Conservation (phyloP, 1,139 yeast species). For the Debaryomycetaceae sp. region DNA sequence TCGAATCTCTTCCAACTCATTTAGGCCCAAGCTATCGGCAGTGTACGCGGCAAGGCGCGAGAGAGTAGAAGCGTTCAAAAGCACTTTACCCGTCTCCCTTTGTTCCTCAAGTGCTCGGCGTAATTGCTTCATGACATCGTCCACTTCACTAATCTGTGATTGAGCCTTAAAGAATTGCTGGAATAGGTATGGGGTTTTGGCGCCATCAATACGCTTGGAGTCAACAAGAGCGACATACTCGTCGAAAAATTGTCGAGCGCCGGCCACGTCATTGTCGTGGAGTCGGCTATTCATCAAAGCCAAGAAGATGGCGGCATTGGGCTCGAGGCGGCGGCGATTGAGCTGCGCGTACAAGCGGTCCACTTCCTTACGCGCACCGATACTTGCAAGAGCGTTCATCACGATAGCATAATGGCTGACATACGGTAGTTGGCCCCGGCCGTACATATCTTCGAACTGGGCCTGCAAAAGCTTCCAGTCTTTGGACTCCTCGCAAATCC, state of each 20-base stretch:
- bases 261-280: slow-evolving; percentile 32
- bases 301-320: slow-evolving; percentile 36
- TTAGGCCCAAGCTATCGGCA: slow-evolving; percentile 13
- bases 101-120: slow-evolving; percentile 19
- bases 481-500: slow-evolving; percentile 38
- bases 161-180: slow-evolving; percentile 29
- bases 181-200: slow-evolving; percentile 27
- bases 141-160: slow-evolving; percentile 25
- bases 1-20: slow-evolving; percentile 13
- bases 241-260: slow-evolving; percentile 19
- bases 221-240: slow-evolving; percentile 9
- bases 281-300: slow-evolving; percentile 40
- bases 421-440: slow-evolving; percentile 45
- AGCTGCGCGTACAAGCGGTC: slow-evolving; percentile 41
- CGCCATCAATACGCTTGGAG: slow-evolving; percentile 12
- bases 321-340: slow-evolving; percentile 33
- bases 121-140: slow-evolving; percentile 30
- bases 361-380: slow-evolving; percentile 47
- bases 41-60: slow-evolving; percentile 11
- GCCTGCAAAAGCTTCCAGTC: slow-evolving; percentile 52
- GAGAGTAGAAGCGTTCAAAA: slow-evolving; percentile 12
- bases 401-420: slow-evolving; percentile 52
- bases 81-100: slow-evolving; percentile 4
- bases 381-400: slow-evolving; percentile 48
- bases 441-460: slow-evolving; percentile 54